These are phyloP conservation scores for Fusarium sambucinum DNA, from an alignment of 2,329 filamentous ascomycete species.

Conservation along the genomic window DNA sequence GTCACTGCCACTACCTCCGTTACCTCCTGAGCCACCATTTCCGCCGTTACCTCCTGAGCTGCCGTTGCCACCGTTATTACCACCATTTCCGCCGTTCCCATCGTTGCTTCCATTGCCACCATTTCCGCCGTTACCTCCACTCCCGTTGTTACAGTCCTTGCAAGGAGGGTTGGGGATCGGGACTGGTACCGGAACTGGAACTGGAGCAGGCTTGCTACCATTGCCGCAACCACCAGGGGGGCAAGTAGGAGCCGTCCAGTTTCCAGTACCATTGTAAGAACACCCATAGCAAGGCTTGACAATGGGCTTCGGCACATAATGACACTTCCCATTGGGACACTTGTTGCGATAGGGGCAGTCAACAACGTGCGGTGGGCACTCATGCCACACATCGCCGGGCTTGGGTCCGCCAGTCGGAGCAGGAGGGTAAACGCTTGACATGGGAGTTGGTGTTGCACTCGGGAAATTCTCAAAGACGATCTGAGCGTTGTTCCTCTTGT, in stretches of 20 bases:
- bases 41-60: neutral
- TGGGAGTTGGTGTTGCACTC: conserved; percentile 16
- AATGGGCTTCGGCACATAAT: conserved; percentile 10
- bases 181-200: conserved; percentile 4
- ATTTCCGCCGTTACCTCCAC: neutral
- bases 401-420: conserved; percentile 9
- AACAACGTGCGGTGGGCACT: conserved; percentile 34
- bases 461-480: conserved; percentile 29
- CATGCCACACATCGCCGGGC: conserved; percentile 36
- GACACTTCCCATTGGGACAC: conserved; percentile 29
- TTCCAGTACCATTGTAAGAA: conserved; percentile 19
- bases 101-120: neutral
- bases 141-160: neutral
- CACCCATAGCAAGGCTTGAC: conserved; percentile 36
- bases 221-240: conserved; percentile 32
- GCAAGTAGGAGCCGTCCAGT: conserved; percentile 39
- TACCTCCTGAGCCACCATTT: neutral
- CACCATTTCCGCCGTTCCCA: neutral
- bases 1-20: neutral
- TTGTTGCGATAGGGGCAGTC: conserved; percentile 40
- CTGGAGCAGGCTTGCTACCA: conserved; percentile 23
- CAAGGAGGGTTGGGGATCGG: neutral
- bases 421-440: conserved; percentile 11
- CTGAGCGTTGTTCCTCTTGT: conserved; percentile 36
- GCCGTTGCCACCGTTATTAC: neutral